phyloP scores from a whole-genome alignment of 1,284 basidiomycete genomes.

The Leccinum subspadiceum region DNA sequence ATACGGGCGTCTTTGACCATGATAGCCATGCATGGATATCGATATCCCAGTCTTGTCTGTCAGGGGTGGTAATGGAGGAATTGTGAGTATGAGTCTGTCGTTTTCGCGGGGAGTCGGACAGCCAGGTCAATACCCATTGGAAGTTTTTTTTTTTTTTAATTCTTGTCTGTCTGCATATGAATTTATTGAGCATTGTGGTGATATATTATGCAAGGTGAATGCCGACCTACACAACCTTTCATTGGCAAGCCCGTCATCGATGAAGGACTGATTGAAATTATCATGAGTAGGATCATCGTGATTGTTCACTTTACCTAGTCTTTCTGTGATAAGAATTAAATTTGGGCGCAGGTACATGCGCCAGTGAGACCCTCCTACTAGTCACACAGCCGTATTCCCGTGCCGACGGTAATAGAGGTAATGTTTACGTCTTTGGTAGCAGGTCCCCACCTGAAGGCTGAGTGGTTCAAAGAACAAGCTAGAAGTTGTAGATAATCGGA shows the following conservation, averaged over 20 bases:
- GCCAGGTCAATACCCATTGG: neutral
- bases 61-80: neutral
- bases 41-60: neutral
- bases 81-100: neutral
- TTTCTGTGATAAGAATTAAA: conserved; percentile 18
- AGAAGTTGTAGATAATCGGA: conserved; percentile 21
- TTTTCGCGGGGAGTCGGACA: neutral
- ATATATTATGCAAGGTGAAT: neutral
- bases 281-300: conserved; percentile 2
- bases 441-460: conserved; percentile 22
- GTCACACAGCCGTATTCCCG: neutral
- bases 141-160: neutral
- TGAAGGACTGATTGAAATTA: neutral
- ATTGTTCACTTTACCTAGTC: conserved; percentile 26
- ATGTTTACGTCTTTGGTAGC: conserved; percentile 24
- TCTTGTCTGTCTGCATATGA: neutral
- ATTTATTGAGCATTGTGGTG: neutral
- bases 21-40: neutral
- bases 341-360: conserved; percentile 27
- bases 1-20: neutral
- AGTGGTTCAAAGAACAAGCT: conserved; percentile 29
- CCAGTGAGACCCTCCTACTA: conserved; percentile 6
- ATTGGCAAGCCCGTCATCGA: neutral
- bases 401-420: conserved; percentile 18
- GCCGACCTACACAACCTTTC: neutral